Evolutionary conservation across 2,329 filamentous ascomycete genomes (phyloP), one percentile per base, ranked within the genome.

Genomic region (Aspergillus cejpii): DNA sequence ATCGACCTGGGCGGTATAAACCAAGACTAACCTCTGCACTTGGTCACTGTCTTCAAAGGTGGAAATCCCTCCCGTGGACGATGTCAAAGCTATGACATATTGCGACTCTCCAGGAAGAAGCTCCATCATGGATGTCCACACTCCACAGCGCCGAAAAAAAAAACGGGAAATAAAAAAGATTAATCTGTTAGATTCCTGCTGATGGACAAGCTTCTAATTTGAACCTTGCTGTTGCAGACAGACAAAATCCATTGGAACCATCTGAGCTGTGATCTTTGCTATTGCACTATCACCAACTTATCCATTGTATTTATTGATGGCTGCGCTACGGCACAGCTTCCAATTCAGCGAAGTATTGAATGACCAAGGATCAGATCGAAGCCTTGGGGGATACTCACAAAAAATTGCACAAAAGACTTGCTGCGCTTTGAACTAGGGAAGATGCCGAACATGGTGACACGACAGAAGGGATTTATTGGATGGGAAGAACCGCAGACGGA

Each of bases 1-100:
- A 3, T 10, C 4, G 14, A 3, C n/a, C n/a, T n/a, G n/a, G n/a
- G 11, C 2, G 34, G 14, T 10, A 0, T 5, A 3, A 24, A 34
- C 5, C 2, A n/a, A 2, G 10, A 38, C 45, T 39, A 7, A 48
- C 45, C 45, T 48, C 27, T 36, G 15, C 12, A 31, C 23, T 33
- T 19, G 31, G 3, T 17, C 31, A 11, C 31, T 34, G 31, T 20
- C 15, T 2, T 34, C 14, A 6, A 34, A 34, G 17, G 15, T 17
- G 17, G 31, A 34, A 14, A 15, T 17, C 20, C 19, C 45, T n/a
- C 8, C 28, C 14, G 7, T 14, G 14, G 27, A 28, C 5, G 19
- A 31, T 28, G 37, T 33, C n/a, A 28, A 29, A 21, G 6, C 21
- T 12, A 49, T 29, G 36, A 39, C 27, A 10, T 47, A 34, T 23